Evolutionary conservation across 2,329 filamentous ascomycete species (phyloP).

Genomic region (Venturia nashicola): DNA sequence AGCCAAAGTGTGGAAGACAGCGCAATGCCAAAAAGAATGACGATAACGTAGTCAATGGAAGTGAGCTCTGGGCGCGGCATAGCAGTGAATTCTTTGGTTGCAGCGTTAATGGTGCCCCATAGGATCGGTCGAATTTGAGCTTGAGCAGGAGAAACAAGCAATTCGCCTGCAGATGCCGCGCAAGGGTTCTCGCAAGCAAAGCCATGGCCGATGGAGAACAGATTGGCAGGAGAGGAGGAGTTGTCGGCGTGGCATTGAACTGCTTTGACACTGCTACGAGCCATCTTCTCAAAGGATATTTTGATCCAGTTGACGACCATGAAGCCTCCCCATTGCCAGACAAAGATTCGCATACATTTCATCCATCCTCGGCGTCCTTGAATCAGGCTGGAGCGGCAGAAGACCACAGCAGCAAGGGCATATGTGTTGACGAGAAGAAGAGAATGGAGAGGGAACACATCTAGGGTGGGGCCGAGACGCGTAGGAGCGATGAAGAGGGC

Average conservation of each 20-base stretch:
- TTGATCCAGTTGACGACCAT: background rate
- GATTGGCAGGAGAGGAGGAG: background rate
- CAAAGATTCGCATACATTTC: slow-evolving; percentile 2
- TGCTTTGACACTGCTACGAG: background rate
- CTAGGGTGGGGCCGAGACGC: slow-evolving; percentile 5
- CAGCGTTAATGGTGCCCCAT: slow-evolving; percentile 3
- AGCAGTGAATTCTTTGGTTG: background rate
- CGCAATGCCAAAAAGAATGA: slow-evolving; percentile 6
- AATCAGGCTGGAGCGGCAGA: background rate
- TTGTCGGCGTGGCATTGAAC: slow-evolving; percentile 6
- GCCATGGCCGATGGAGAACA: slow-evolving; percentile 6
- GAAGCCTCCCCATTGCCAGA: slow-evolving; percentile 8
- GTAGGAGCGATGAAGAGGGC: slow-evolving; percentile 6
- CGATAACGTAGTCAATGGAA: slow-evolving; percentile 2
- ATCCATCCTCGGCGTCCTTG: slow-evolving; percentile 1
- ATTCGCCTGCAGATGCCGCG: background rate
- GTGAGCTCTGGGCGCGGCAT: slow-evolving; percentile 2
- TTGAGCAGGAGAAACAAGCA: slow-evolving; percentile 3
- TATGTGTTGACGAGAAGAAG: slow-evolving; percentile 5
- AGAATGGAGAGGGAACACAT: slow-evolving; percentile 4
- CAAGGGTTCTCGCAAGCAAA: slow-evolving; percentile 9
- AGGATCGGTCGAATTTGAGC: slow-evolving; percentile 4
- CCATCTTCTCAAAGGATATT: slow-evolving; percentile 3
- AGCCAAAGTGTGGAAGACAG: slow-evolving; percentile 8
- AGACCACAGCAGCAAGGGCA: slow-evolving; percentile 4